These are phyloP conservation scores for Camellia japonica DNA, from an alignment of 148 eudicot species.

Conservation along the genomic window DNA sequence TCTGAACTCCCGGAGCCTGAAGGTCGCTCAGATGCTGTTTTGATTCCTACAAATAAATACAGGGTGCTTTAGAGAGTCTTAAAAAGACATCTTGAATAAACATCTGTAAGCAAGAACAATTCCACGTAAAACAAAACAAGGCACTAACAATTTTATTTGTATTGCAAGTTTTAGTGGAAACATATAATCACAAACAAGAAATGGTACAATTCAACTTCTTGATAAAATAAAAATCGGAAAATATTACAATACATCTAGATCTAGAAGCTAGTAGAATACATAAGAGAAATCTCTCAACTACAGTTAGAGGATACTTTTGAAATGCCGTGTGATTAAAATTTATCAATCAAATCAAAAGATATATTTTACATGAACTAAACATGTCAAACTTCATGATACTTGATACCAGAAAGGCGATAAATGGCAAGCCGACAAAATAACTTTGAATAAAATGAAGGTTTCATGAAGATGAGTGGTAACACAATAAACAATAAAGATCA, in stretches of 20 bases:
- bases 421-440: neutral
- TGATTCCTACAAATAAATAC: constrained; percentile 11
- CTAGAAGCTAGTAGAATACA: neutral
- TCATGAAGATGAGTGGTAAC: neutral
- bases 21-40: constrained; percentile 19
- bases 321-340: neutral
- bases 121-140: no score
- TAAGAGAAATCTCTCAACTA: neutral
- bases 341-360: neutral
- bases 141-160: no score
- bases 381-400: neutral
- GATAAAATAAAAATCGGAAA: neutral
- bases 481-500: neutral
- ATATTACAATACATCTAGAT: no score
- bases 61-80: neutral
- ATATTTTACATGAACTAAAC: neutral
- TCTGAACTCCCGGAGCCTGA: constrained; percentile 34
- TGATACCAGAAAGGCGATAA: no score
- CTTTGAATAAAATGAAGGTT: neutral
- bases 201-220: neutral
- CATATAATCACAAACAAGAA: no score
- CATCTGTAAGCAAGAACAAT: no score
- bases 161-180: no score
- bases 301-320: neutral
- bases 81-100: no score